Evolutionary conservation across 2,329 filamentous ascomycete species (phyloP).

Genomic region (Alternaria longipes): DNA sequence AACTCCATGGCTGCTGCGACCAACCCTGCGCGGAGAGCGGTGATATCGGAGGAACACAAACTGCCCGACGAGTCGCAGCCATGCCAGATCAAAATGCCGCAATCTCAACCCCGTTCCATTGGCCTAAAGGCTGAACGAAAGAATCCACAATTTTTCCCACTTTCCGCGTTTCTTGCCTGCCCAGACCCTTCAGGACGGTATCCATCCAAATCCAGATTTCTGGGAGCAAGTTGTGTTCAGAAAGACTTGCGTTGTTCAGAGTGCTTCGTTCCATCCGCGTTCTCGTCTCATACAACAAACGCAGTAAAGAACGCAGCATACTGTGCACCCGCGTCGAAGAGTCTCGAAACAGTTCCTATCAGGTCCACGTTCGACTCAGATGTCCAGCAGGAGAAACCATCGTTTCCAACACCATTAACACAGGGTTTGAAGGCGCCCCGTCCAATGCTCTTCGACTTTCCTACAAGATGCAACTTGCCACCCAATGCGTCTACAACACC

Average conservation of each 20-base stretch:
- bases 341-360: not conserved
- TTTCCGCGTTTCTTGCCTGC: not conserved
- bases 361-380: not conserved
- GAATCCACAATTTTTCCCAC: not conserved
- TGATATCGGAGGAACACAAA: not conserved
- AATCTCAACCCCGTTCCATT: not conserved
- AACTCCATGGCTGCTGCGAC: slow-evolving; percentile 1
- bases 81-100: not conserved
- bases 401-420: no score
- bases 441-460: not conserved
- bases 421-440: not conserved
- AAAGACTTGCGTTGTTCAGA: not conserved
- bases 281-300: not conserved
- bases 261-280: not conserved
- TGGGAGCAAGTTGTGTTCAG: not conserved
- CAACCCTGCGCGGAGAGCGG: not conserved
- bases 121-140: not conserved
- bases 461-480: not conserved
- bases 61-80: not conserved
- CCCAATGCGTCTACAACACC: not conserved
- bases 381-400: not conserved
- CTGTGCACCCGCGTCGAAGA: not conserved
- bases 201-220: not conserved
- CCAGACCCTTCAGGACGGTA: not conserved
- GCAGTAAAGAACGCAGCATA: not conserved